Conservation (phyloP, 306 rosid genomes). For the Glycine tomentella region DNA sequence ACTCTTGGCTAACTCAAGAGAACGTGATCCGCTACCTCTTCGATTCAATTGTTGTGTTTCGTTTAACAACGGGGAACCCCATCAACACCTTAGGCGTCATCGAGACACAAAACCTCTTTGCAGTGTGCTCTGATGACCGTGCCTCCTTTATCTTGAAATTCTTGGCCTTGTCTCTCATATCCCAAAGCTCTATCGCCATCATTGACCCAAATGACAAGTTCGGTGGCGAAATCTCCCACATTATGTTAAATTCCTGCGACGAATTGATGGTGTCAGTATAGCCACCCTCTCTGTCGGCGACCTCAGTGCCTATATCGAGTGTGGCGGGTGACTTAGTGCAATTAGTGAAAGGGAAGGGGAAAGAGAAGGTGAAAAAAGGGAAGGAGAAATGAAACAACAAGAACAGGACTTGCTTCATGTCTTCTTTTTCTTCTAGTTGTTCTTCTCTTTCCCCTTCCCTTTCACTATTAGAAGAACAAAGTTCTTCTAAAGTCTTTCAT, state of each 20-base stretch:
- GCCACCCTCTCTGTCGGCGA: conserved; percentile 82
- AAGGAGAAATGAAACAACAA: conserved; percentile 56
- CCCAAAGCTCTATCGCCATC: conserved; percentile 76
- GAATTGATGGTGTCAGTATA: conserved; percentile 62
- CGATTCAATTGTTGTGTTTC: conserved; percentile 70
- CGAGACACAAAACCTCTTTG: conserved; percentile 54
- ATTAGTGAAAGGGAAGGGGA: conserved; percentile 71
- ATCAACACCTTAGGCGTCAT: conserved; percentile 66
- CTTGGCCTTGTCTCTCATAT: conserved; percentile 54
- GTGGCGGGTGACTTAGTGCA: conserved; percentile 76
- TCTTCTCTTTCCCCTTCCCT: too few relatives aligned
- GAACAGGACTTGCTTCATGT: conserved; percentile 45
- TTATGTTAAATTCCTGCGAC: conserved; percentile 64
- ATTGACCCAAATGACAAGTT: conserved; percentile 59
- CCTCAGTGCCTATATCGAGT: conserved; percentile 71
- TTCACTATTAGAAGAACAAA: too few relatives aligned
- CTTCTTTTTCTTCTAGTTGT: conserved; percentile 68
- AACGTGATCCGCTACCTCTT: conserved; percentile 86
- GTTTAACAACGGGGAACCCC: conserved; percentile 55
- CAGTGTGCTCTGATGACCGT: conserved; percentile 64
- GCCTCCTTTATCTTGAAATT: conserved; percentile 69
- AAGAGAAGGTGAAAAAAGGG: conserved; percentile 63
- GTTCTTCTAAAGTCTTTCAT: too few relatives aligned
- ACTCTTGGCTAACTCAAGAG: conserved; percentile 92
- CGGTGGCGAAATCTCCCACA: conserved; percentile 81